Base-by-base conservation (phyloP, 495 filamentous ascomycete genomes). In the Penicillium coprophilum region DNA sequence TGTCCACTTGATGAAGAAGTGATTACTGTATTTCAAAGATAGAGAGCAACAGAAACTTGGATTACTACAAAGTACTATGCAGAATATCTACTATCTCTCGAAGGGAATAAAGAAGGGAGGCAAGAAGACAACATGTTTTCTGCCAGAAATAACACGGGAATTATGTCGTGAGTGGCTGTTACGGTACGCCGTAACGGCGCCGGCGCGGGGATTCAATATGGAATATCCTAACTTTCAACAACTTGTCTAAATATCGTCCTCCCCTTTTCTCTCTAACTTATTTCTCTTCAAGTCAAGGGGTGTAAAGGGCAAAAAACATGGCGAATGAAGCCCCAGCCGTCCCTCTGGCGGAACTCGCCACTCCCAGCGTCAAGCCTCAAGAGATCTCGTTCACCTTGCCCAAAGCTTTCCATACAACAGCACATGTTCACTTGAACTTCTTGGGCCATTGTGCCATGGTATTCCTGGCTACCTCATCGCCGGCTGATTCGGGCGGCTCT, bases 331-430 rank as follows among this genome's bases (percentile, higher is more conserved):
- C 53, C 2, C 15, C 61, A 20, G 19, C 44, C n/a, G 48, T 62
- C 24, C 58, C 62, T 3, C 57, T 56, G 27, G 55, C 59, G 9
- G 61, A 71, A 50, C 51, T 53, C 15, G 58, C 58, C 38, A 19
- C 60, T 4, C 73, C 65, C 54, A 64, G 70, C 17, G 55, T 78
- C 21, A 77, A 75, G 36, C 77, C 81, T 10, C 63, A 85, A 38
- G 82, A 95, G 62, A 73, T 96, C 36, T 87, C 91, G 1, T 83
- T 96, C 52, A 85, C 88, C 0, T 79, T 97, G 23, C 92, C 90
- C 12, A 83, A 82, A 56, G 82, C 87, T 6, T 75, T 87, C 7
- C 86, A 91, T 65, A 92, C 91, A 2, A 89, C 80, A 17, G 87
- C 92, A 46, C 87, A 95, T 71, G 63, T 96, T 24, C 89, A 89